phyloP scores from a whole-genome alignment of 2,329 filamentous ascomycete genomes.

The Colletotrichum eleusines region DNA sequence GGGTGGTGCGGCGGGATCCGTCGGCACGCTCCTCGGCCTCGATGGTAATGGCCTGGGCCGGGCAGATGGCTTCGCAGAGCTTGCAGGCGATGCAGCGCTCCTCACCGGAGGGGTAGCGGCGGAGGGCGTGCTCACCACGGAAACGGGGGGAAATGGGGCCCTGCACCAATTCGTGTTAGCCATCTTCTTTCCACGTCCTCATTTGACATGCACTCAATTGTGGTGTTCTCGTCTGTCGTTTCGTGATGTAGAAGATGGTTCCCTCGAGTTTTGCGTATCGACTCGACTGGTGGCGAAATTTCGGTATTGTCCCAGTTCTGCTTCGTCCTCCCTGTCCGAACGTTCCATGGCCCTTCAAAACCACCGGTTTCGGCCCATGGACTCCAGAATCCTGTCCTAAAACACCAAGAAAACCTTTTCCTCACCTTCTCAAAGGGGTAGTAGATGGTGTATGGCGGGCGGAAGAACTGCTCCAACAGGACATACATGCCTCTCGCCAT shows the following conservation, averaged over 20 bases:
- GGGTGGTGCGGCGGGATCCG: conserved; percentile 92
- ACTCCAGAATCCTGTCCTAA: not conserved
- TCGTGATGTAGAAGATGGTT: not conserved
- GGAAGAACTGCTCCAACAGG: conserved; percentile 96
- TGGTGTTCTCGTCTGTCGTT: not conserved
- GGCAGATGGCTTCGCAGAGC: conserved; percentile 98
- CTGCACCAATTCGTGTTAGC: conserved; percentile 50
- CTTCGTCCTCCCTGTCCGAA: not conserved
- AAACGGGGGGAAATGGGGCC: conserved; percentile 98
- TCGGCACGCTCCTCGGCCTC: conserved; percentile 98
- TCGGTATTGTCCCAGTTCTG: not conserved
- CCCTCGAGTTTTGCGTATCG: not conserved
- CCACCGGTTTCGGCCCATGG: not conserved
- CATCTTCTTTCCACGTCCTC: not conserved
- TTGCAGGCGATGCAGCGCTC: conserved; percentile 99
- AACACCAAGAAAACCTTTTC: conserved; percentile 22
- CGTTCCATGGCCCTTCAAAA: not conserved
- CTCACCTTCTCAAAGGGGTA: conserved; percentile 95
- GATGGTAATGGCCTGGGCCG: conserved; percentile 97
- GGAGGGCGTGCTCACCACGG: conserved; percentile 96
- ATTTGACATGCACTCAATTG: not conserved
- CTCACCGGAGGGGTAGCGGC: conserved; percentile 96
- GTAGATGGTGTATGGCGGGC: conserved; percentile 97
- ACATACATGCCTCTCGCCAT: conserved; percentile 99
- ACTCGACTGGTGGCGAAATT: not conserved